These are phyloP conservation scores for Phytophthora citricola DNA, from an alignment of 352 stramenopile genomes.

Conservation along the genomic window DNA sequence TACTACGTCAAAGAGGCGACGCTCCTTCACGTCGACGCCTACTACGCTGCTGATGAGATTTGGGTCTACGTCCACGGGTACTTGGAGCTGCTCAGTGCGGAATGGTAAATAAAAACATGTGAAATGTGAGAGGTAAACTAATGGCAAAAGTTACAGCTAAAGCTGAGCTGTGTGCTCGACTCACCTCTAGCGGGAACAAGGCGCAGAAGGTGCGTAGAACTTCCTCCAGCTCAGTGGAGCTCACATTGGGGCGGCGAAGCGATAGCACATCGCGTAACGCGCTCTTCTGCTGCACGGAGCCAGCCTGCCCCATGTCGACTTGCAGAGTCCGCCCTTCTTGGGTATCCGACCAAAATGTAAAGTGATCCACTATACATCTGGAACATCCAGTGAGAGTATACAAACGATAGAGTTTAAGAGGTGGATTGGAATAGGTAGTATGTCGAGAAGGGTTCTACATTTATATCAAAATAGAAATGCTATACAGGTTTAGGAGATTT, in stretches of 20 bases:
- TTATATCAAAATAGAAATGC: neutral
- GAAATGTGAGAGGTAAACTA: constrained; percentile 17
- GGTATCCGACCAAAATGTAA: constrained; percentile 22
- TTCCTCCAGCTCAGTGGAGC: constrained; percentile 54
- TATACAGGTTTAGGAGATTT: neutral
- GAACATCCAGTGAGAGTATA: neutral
- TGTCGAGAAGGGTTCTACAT: neutral
- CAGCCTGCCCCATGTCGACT: constrained; percentile 71
- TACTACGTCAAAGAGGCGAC: constrained; percentile 77
- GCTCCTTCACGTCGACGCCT: constrained; percentile 76
- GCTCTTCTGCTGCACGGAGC: constrained; percentile 82
- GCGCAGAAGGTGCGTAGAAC: constrained; percentile 76
- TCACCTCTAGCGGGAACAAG: constrained; percentile 77
- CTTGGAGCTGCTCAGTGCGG: constrained; percentile 21
- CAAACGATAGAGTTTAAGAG: neutral
- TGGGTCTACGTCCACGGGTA: constrained; percentile 35
- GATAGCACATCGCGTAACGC: constrained; percentile 77
- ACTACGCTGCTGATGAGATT: constrained; percentile 32
- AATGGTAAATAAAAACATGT: constrained; percentile 16
- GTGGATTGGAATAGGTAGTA: neutral
- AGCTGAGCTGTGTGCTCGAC: neutral
- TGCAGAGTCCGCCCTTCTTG: neutral
- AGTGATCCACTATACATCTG: constrained; percentile 2
- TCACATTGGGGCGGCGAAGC: constrained; percentile 59
- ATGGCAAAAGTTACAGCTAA: neutral